Base-by-base conservation (phyloP, 139 green algal genomes). In the Trebouxia sp. region DNA sequence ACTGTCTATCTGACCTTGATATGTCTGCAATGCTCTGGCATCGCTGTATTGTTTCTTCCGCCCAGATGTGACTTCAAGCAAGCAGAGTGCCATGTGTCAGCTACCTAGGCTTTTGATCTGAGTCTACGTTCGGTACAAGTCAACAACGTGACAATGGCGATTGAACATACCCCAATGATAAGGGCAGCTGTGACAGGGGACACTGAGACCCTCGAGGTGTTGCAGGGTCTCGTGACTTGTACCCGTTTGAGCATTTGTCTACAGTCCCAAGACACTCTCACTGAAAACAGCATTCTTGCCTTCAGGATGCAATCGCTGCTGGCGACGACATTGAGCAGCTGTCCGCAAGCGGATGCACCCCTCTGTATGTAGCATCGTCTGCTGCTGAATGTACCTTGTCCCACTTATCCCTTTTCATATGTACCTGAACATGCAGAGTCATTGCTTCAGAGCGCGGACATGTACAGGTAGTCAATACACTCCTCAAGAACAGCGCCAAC, bases 271-370 rank as follows among this genome's bases (percentile, higher is more conserved):
- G n/a, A n/a, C n/a, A n/a, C n/a, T n/a, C n/a, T n/a, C n/a, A n/a
- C n/a, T n/a, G n/a, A n/a, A n/a, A n/a, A n/a, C n/a, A n/a, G n/a
- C n/a, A n/a, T n/a, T n/a, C n/a, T n/a, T n/a, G n/a, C n/a, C n/a
- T n/a, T n/a, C 37, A 77, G 69, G 69, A 77, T 22, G 69, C 69
- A 24, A 56, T 77, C 24, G 43, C 69, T 17, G 69, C 69, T 39
- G 69, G 69, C 20, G 69, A 77, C 42, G 69, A 77, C 41, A 37
- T 77, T 38, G 69, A 77, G 42, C 69, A 77, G 41, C 39, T 53
- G 37, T 51, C 41, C n/a, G 41, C 69, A 17, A 77, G 15, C n/a
- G 69, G 69, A 35, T 51, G 41, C 28, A 77, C 69, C 10, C 41
- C 69, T 5, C n/a, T 77, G 69, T 77, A 55, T n/a, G n/a, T n/a